These are phyloP conservation scores for Syncephalastrum sp. DNA, from an alignment of 371 early-diverging fungal species.

Conservation along the genomic window DNA sequence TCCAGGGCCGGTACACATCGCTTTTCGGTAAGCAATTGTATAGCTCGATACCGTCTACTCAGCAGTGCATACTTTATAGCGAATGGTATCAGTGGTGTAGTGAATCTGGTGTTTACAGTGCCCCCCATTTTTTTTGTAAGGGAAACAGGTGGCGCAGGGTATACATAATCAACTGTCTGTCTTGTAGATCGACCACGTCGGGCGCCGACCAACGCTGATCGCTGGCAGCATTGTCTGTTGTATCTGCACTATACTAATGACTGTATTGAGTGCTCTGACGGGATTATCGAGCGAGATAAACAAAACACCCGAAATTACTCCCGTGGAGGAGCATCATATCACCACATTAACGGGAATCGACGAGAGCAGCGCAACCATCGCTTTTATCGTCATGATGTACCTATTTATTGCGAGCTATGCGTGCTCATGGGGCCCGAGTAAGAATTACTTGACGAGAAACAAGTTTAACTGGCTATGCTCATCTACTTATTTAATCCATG, in stretches of 20 bases:
- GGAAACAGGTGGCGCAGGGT: neutral
- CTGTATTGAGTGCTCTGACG: constrained; percentile 49
- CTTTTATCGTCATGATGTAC: constrained; percentile 68
- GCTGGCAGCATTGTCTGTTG: constrained; percentile 49
- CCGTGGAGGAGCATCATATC: constrained; percentile 3
- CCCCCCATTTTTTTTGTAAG: constrained; percentile 76
- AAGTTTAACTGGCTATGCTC: no score
- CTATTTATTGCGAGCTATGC: constrained; percentile 77
- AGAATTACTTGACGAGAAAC: no score
- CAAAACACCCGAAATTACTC: constrained; percentile 1
- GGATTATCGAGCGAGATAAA: constrained; percentile 31
- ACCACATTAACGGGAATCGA: constrained; percentile 19
- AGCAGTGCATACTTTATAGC: constrained; percentile 29
- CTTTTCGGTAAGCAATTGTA: constrained; percentile 38
- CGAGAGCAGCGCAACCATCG: constrained; percentile 43
- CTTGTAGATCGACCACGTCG: constrained; percentile 70
- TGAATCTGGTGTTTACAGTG: constrained; percentile 69
- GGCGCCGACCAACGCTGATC: constrained; percentile 56
- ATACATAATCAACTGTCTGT: neutral
- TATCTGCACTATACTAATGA: constrained; percentile 48
- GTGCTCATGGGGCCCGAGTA: constrained; percentile 73
- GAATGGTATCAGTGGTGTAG: constrained; percentile 67
- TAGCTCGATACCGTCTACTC: no score
- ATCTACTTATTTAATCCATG: no score
- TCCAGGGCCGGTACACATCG: constrained; percentile 46